Evolutionary conservation across 768 basidiomycete species (phyloP).

Genomic region (Kwoniella heveanensis): DNA sequence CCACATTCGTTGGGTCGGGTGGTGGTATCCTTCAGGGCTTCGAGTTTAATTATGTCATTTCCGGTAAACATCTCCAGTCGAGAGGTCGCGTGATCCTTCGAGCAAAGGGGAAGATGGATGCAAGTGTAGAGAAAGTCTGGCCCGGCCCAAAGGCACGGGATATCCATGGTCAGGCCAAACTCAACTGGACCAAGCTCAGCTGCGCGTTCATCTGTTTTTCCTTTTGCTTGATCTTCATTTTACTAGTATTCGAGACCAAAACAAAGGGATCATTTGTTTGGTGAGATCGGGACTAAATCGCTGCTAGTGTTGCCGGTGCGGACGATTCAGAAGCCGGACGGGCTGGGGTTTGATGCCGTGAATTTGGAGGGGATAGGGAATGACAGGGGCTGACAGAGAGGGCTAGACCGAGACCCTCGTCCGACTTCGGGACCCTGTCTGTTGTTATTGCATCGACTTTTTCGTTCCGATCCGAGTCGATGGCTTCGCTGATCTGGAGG

Average conservation of each 20-base stretch:
- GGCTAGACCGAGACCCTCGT: background rate
- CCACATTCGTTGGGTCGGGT: background rate
- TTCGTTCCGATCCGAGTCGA: conserved; percentile 2
- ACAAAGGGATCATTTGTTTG: background rate
- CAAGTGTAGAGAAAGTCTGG: background rate
- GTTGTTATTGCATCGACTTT: background rate
- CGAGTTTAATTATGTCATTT: conserved; percentile 2
- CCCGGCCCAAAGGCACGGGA: background rate
- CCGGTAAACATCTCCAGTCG: background rate
- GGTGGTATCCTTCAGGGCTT: background rate
- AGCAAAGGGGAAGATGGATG: too few relatives aligned
- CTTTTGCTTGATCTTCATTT: too few relatives aligned
- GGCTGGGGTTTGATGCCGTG: background rate
- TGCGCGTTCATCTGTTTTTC: conserved; percentile 1
- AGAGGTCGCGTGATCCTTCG: background rate
- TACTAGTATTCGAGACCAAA: background rate
- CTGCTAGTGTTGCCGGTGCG: background rate
- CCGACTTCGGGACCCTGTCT: background rate
- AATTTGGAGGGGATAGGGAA: too few relatives aligned
- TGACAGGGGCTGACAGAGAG: too few relatives aligned
- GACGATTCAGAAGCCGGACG: background rate
- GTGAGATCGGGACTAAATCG: background rate
- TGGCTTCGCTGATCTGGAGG: too few relatives aligned
- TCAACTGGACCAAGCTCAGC: background rate
- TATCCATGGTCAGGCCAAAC: background rate